Evolutionary conservation across 2,329 filamentous ascomycete genomes (phyloP), one percentile per base, ranked within the genome.

Genomic region (Lecanicillium sp.): DNA sequence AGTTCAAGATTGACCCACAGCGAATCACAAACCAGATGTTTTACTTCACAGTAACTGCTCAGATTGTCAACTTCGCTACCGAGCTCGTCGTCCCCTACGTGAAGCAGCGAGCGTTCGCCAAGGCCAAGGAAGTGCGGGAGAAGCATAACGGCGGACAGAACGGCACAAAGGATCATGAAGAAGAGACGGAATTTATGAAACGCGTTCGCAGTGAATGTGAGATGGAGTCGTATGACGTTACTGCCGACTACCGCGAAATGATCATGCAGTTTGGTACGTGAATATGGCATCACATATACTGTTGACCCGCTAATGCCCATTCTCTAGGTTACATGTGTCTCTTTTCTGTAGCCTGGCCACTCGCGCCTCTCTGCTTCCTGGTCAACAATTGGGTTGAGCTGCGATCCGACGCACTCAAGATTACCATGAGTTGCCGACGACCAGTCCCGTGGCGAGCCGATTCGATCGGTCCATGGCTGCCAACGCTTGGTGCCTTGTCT

Each of bases 351-450:
- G 80, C 95, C 39, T 98, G 92, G 92, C 92, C 92, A 0, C 68
- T 97, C n/a, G 89, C 90, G 0, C 82, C 84, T 2, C 72, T 87
- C 41, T 90, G 84, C 2, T 97, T 97, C 66, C 66, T 97, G 11
- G 68, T 92, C 60, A 97, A 97, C 65, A 94, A 97, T 65, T 97
- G 90, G 88, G 68, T 98, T 41, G 92, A 97, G 58, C 75, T 97
- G 29, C 84, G 92, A 30, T 87, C 87, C 1, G 92, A 98, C 56
- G 89, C 90, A 3, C 75, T 95, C 65, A 98, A 98, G 61, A 94
- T 97, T 51, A 88, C 88, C 40, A 72, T 87, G 34, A 84, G 89
- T 59, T 89, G 87, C 69, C 84, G 90, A 53, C 81, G 92, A 4
- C 92, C 92, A 0, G 87, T 86, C 28, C 92, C 92, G 1, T 87